phyloP scores from a whole-genome alignment of 768 basidiomycete species.

The Pleurotus pulmonarius region DNA sequence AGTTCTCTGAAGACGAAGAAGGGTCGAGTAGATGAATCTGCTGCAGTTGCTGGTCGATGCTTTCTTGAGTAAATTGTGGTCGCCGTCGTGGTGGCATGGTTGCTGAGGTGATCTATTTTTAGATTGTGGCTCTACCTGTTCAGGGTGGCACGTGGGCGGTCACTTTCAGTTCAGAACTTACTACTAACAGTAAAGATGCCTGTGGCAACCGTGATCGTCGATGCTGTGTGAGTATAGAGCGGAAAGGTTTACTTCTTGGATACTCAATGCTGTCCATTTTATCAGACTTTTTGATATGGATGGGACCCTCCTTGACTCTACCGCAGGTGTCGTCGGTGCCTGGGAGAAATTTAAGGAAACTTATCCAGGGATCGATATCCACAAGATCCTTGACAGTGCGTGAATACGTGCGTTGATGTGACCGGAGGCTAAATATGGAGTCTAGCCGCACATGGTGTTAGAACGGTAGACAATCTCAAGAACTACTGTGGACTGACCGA shows the following conservation, averaged over 20 bases:
- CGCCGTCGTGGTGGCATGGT: constrained; percentile 76
- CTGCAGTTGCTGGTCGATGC: constrained; percentile 85
- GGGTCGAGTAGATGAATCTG: constrained; percentile 88
- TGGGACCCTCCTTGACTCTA: constrained; percentile 80
- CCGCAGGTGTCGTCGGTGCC: constrained; percentile 75
- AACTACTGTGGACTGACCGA: constrained; percentile 68
- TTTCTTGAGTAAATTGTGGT: constrained; percentile 75
- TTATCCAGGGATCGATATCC: constrained; percentile 64
- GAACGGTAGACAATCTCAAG: constrained; percentile 78
- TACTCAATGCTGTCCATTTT: too few relatives aligned
- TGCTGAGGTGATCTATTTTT: constrained; percentile 16
- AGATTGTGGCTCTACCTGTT: not conserved
- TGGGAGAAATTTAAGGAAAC: constrained; percentile 75
- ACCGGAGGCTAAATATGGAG: not conserved
- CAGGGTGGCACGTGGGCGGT: not conserved
- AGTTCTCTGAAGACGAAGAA: constrained; percentile 87
- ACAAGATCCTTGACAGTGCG: constrained; percentile 60
- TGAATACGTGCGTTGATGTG: not conserved
- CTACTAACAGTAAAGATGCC: too few relatives aligned
- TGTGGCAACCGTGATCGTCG: constrained; percentile 17
- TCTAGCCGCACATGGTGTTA: constrained; percentile 75
- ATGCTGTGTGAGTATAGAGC: constrained; percentile 37
- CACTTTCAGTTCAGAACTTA: not conserved
- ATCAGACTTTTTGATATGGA: constrained; percentile 79
- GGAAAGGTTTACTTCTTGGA: too few relatives aligned